Percentiles rank a stretch among this genome's conserved stretches.
phyloP scores from a whole-genome alignment of 352 stramenopile species.

The Pythium rhizo-oryzae region DNA sequence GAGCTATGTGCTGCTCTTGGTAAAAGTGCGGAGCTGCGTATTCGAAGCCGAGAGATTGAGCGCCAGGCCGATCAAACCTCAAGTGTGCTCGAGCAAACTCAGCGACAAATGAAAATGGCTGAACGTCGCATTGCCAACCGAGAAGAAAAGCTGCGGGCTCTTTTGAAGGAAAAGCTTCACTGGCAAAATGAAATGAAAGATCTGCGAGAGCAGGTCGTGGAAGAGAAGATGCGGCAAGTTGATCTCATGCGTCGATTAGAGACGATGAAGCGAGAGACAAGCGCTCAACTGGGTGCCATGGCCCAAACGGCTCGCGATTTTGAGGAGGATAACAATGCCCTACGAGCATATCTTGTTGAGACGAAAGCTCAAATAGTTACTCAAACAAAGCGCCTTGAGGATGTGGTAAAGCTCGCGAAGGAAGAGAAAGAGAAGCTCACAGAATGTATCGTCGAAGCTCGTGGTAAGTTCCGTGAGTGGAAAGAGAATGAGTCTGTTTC shows the following conservation, averaged over 20 bases:
- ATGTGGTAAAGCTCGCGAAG: constrained; percentile 43
- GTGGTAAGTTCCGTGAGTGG: constrained; percentile 67
- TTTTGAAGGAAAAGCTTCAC: constrained; percentile 74
- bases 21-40: constrained; percentile 68
- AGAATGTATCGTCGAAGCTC: constrained; percentile 50
- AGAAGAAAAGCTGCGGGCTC: constrained; percentile 58
- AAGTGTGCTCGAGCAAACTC: constrained; percentile 48
- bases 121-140: constrained; percentile 58
- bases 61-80: constrained; percentile 47
- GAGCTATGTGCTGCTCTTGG: constrained; percentile 60
- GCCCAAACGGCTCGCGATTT: constrained; percentile 33
- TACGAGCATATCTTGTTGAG: constrained; percentile 44
- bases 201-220: constrained; percentile 55
- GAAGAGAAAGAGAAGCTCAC: constrained; percentile 67
- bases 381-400: constrained; percentile 55
- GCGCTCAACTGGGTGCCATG: constrained; percentile 40
- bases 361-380: constrained; percentile 43
- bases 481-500: constrained; percentile 52
- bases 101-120: constrained; percentile 62
- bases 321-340: constrained; percentile 49
- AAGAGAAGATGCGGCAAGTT: constrained; percentile 77
- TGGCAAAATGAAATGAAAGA: constrained; percentile 70
- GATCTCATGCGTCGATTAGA: constrained; percentile 64
- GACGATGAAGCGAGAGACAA: constrained; percentile 46
- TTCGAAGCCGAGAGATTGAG: constrained; percentile 57